These are phyloP conservation scores for Hericium coralloides DNA, from an alignment of 768 basidiomycete genomes.

Conservation along the genomic window DNA sequence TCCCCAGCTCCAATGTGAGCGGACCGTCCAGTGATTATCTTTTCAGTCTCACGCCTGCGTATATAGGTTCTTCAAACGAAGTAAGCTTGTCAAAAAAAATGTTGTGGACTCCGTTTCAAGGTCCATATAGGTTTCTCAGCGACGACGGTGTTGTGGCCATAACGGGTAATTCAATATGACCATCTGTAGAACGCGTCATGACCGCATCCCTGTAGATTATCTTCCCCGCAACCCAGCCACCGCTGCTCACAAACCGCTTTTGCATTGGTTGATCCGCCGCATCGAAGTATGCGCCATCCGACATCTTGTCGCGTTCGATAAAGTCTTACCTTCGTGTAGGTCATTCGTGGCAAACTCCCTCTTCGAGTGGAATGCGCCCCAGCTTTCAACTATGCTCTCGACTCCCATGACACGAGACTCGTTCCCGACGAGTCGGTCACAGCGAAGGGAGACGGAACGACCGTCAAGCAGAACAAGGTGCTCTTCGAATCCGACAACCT, in stretches of 20 bases:
- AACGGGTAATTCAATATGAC: constrained; percentile 42
- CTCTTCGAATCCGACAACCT: constrained; percentile 52
- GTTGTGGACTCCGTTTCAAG: neutral
- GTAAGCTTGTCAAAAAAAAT: constrained; percentile 16
- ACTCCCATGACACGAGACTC: constrained; percentile 56
- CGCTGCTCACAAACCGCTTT: constrained; percentile 45
- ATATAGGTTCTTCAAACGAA: constrained; percentile 77
- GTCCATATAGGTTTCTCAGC: constrained; percentile 54
- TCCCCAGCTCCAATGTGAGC: constrained; percentile 70
- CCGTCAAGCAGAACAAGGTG: constrained; percentile 41
- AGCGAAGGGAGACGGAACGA: constrained; percentile 12
- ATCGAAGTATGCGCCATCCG: constrained; percentile 45
- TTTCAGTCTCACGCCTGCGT: constrained; percentile 17
- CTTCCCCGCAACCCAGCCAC: constrained; percentile 54
- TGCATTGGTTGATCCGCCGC: constrained; percentile 79
- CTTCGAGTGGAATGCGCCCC: constrained; percentile 87
- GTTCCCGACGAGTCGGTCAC: constrained; percentile 39
- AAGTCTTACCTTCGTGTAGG: constrained; percentile 27
- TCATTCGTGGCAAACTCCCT: constrained; percentile 76
- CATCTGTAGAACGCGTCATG: neutral
- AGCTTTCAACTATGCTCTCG: constrained; percentile 91
- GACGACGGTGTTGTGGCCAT: constrained; percentile 81
- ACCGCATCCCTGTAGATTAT: constrained; percentile 43
- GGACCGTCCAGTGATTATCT: neutral
- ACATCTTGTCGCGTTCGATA: neutral